A percentile compares a stretch with the other conserved stretches of the same genome.
phyloP scores from a whole-genome alignment of 306 rosid genomes.

The Begonia peltatifolia region DNA sequence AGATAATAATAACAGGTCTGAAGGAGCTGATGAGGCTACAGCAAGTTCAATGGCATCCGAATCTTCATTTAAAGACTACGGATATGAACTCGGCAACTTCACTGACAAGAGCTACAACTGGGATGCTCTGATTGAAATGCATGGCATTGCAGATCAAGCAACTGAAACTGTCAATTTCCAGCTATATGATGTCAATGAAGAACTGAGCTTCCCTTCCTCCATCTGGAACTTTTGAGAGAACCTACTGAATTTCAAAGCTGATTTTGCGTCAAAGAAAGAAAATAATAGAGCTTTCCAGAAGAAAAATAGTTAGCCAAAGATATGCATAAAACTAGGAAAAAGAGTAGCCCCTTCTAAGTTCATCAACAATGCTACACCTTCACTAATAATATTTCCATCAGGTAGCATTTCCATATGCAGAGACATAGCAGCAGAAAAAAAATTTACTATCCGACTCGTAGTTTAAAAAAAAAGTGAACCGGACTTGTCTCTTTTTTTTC shows the following conservation, averaged over 20 bases:
- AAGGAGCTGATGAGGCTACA: conserved; percentile 16
- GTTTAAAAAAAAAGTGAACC: no score
- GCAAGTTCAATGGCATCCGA: conserved; percentile 31
- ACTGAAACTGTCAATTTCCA: conserved; percentile 30
- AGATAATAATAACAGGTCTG: conserved; percentile 27
- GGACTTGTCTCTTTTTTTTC: no score
- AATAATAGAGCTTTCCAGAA: no score
- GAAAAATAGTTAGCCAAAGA: no score
- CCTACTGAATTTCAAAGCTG: neutral
- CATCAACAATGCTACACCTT: no score
- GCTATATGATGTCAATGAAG: conserved; percentile 38
- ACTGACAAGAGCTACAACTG: conserved; percentile 54
- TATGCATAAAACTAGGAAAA: no score
- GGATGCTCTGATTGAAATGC: conserved; percentile 71
- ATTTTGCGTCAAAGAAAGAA: neutral
- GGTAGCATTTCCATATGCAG: no score
- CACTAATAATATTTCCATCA: no score
- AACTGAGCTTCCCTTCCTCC: conserved; percentile 45
- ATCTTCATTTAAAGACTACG: conserved; percentile 19
- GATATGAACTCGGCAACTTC: conserved; percentile 32
- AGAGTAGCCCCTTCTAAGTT: no score
- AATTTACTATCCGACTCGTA: no score
- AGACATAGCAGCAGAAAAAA: no score
- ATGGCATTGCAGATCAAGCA: conserved; percentile 38
- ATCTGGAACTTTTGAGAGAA: conserved; percentile 59